Base-by-base conservation (phyloP, 208 protist genomes). In the Trypanosoma lewisi region DNA sequence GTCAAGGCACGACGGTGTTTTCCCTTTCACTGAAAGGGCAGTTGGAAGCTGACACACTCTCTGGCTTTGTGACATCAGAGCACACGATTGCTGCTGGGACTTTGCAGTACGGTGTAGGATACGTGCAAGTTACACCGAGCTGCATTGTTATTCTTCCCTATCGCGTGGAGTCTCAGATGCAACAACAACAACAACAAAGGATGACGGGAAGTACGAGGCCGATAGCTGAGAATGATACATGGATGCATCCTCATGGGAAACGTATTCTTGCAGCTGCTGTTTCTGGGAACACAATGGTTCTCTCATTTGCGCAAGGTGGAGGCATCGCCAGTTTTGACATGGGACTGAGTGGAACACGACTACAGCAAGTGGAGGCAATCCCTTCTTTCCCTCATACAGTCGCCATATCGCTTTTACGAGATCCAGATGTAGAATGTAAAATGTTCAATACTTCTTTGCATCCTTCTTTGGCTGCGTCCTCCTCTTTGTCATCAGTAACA, bases 301-400 rank as follows among this genome's bases (percentile, higher is more conserved):
- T 89, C 6, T 78, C 78, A 17, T 87, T 94, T 47, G 70, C 66
- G 4, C 77, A 85, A 52, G 75, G 77, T 50, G 84, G 87, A 51
- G 85, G 84, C 34, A 76, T 94, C 41, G 77, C 83, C n/a, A 82
- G 73, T 54, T 94, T 94, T 52, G 70, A 83, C 50, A 84, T 91
- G 52, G 78, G 81, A 27, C 48, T 80, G 41, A 72, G 70, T 52
- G 83, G 84, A 17, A 77, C 67, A 28, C 71, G 78, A 50, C 71
- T 94, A 28, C 69, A 81, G 45, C 78, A 86, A 62, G 45, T 68
- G 23, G 85, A 89, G 37, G 67, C 70, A 19, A 65, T 87, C 42
- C 88, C 88, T 31, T 85, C 76, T 5, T 89, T 94, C 54, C 82
- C 87, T 9, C 50, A 78, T 8, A 39, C 75, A 30, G 72, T 71